Base-by-base conservation (phyloP, 148 eudicot genomes). In the Cornus kousa region DNA sequence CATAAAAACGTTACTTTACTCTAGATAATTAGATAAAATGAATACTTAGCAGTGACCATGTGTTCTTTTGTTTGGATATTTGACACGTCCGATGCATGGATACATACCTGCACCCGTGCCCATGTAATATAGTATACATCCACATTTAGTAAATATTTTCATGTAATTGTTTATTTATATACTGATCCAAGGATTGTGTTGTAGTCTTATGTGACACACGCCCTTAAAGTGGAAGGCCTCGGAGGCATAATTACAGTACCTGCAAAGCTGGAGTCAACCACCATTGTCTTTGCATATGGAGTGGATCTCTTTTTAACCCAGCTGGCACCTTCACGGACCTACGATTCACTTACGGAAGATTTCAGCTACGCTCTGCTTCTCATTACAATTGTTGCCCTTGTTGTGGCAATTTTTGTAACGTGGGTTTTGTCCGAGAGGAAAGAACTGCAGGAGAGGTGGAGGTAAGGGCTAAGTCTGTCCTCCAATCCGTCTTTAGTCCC, bases 361-460 rank as follows among this genome's bases (percentile, higher is more conserved):
- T 97, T 97, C 89, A 96, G 90, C 86, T 96, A 96, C 39, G 98
- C 99, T 0, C 80, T 97, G 75, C 96, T 97, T 72, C 94, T 97
- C 79, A 55, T 97, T 48, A 97, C 98, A 59, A 97, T 97, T 69
- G 90, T 90, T 68, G 98, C 86, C 59, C 95, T 97, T 43, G 83
- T 94, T 43, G 88, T 85, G 19, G 95, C 92, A 19, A 97, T 97
- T 79, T 84, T 97, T 68, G 94, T 89, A 35, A 97, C 99, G 7
- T 94, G 98, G 99, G 80, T 97, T 77, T 84, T 90, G 87, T 94
- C 99, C 0, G 97, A 94, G 89, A 88, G 88, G 66, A 97, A 97
- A 70, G 99, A 97, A 35, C 81, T 97, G 82, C 95, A 92, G 84
- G 99, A 97, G 60, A 94, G 92, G 78, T 97, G 98, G 99, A 92